Base-by-base conservation (phyloP, 2,329 filamentous ascomycete genomes). In the Xylaria sp. region DNA sequence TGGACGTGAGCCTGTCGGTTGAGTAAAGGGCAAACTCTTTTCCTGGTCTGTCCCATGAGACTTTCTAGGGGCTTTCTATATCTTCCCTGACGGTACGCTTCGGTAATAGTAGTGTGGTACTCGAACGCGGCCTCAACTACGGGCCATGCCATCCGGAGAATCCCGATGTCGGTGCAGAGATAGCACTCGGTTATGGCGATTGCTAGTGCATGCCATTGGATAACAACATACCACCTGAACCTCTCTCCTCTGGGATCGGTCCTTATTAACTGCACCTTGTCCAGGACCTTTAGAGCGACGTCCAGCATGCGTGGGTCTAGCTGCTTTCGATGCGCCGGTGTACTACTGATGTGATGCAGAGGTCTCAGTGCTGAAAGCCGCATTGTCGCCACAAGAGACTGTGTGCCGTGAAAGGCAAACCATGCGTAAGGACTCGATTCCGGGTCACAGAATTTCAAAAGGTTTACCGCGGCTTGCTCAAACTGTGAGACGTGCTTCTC, bases 361-460 rank as follows among this genome's bases (percentile, higher is more conserved):
- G 48, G 57, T 16, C 53, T 43, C 17, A 62, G 42, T 42, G 53
- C 48, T 19, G 62, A 50, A 11, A 69, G 54, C 4, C 61, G 57
- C 37, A 59, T 56, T 2, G 52, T 51, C n/a, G 65, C 56, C 17
- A 64, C 44, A 8, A 64, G 24, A 13, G 56, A 62, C 7, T 66
- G 66, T 0, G 66, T 54, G 19, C 59, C 56, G 47, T 70, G 64
- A 39, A 62, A 68, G 7, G 63, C 60, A 37, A 68, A 67, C 69
- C 69, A 70, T 4, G 67, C 66, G 43, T 66, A 68, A 2, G 50
- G 16, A 18, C 58, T 66, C 17, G 65, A 45, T 7, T 68, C 62
- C 2, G 68, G 68, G 39, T 71, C 66, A 41, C 68, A 69, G 38
- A 61, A 61, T n/a, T 62, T 56, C 7, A 66, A 41, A n/a, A 69